Evolutionary conservation across 1,284 basidiomycete species (phyloP), one percentile per base, ranked within the genome.

Genomic region (Quambalaria eucalypti): DNA sequence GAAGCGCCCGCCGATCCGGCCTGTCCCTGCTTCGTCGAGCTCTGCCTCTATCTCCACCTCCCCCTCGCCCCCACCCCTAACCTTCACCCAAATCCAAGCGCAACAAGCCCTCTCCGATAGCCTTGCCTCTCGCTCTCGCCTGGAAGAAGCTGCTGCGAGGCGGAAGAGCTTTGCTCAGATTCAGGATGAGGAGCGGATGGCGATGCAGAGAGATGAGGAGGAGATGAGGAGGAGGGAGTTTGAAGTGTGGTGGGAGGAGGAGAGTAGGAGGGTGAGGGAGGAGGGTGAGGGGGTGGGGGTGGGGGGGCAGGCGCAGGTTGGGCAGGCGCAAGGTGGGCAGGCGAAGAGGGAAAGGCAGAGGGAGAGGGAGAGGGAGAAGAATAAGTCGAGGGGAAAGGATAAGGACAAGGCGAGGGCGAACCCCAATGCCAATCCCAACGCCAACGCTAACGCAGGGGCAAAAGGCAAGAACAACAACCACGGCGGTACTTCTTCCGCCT

Each of bases 211-310:
- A 64, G 63, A 28, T 52, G 52, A 21, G 59, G 51, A n/a, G 62
- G 57, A 40, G 67, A 69, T 30, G 60, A 62, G 52, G 65, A 71
- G 46, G 65, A 62, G 12, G 46, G 69, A 67, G 48, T 74, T 74
- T 50, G 71, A 73, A 44, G 61, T 56, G 44, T 74, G 72, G 72
- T 74, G 69, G 46, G 68, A 71, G n/a, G 61, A 73, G 30, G 72
- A 74, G 47, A 65, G 63, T 38, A 65, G 60, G 26, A 65, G 69
- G 7, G 48, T 73, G 25, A 53, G 50, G 53, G 23, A 29, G 39
- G 56, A 58, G 26, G 26, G 33, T n/a, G 19, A 46, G 8, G n/a
- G 26, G 21, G 21, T 4, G 49, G 28, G 10, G n/a, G 21, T 8
- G 14, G 25, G 23, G 8, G 31, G 8, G 29, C 49, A 6, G 48